These are phyloP conservation scores for Acanthamoeba culbertsoni DNA, from an alignment of 208 protist species.

Conservation along the genomic window DNA sequence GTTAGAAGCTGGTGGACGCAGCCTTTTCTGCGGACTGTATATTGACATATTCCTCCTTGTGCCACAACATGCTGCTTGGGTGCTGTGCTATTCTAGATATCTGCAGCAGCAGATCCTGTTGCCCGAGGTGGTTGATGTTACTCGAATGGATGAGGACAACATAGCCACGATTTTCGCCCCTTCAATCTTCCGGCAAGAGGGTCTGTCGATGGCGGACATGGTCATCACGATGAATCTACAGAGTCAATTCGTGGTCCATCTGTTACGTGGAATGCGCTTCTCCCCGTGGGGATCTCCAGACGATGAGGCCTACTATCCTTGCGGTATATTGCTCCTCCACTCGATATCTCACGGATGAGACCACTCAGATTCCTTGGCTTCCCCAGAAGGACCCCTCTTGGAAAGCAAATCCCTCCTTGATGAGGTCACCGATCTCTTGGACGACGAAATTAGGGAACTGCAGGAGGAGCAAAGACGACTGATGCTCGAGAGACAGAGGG, in stretches of 20 bases:
- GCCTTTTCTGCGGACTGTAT: too few species aligned
- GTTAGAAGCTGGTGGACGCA: too few species aligned
- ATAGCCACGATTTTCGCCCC: neutral
- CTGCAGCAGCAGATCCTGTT: neutral
- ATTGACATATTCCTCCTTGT: neutral
- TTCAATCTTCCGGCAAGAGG: neutral
- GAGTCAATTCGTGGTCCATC: neutral
- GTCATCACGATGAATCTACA: neutral
- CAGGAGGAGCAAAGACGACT: neutral
- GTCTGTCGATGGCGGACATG: neutral
- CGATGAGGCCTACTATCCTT: neutral
- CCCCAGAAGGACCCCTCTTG: neutral
- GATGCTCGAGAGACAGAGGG: neutral
- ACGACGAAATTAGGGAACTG: slow-evolving; percentile 1
- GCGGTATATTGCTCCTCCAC: neutral
- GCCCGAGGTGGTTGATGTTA: neutral
- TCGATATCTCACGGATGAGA: neutral
- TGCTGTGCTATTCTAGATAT: too few species aligned
- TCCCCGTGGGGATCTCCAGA: neutral
- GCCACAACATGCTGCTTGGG: neutral
- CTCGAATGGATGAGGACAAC: slow-evolving; percentile 25
- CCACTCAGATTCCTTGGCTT: neutral
- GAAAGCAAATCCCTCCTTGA: neutral
- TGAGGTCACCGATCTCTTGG: neutral
- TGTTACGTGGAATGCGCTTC: neutral